Conservation (phyloP, 2,329 filamentous ascomycete species). For the Cordyceps cateniannulata region DNA sequence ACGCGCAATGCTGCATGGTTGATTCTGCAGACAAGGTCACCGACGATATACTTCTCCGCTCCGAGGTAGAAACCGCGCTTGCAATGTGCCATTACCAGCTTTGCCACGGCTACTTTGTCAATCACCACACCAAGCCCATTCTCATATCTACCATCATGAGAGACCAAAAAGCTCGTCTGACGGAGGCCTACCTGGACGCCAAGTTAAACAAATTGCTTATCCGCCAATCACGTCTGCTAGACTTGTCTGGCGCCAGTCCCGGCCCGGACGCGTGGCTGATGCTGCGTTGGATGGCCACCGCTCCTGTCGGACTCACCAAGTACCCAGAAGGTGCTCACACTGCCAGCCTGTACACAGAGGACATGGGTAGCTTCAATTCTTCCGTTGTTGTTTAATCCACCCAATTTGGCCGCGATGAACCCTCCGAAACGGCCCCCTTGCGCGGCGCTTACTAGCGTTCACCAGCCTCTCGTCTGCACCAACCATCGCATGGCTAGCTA, state of each 20-base stretch:
- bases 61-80: background rate
- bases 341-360: too few species aligned
- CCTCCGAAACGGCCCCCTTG: background rate
- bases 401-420: too few species aligned
- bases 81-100: background rate
- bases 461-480: too few species aligned
- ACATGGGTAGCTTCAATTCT: too few species aligned
- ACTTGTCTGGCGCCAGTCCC: background rate
- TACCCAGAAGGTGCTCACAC: background rate
- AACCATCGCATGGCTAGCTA: too few species aligned
- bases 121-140: constrained; percentile 5
- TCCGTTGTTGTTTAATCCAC: background rate
- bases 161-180: background rate
- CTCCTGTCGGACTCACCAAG: background rate
- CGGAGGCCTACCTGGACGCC: background rate
- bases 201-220: background rate
- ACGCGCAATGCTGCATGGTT: background rate
- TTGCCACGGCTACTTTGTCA: background rate
- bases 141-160: background rate
- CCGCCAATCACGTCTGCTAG: background rate
- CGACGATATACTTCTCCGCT: background rate
- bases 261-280: background rate
- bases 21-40: background rate
- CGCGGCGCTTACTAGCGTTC: background rate
- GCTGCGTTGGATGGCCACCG: background rate